A percentile compares a stretch with the other conserved stretches of the same genome.
phyloP scores from a whole-genome alignment of 139 green algal species.

The Closterium sp. region DNA sequence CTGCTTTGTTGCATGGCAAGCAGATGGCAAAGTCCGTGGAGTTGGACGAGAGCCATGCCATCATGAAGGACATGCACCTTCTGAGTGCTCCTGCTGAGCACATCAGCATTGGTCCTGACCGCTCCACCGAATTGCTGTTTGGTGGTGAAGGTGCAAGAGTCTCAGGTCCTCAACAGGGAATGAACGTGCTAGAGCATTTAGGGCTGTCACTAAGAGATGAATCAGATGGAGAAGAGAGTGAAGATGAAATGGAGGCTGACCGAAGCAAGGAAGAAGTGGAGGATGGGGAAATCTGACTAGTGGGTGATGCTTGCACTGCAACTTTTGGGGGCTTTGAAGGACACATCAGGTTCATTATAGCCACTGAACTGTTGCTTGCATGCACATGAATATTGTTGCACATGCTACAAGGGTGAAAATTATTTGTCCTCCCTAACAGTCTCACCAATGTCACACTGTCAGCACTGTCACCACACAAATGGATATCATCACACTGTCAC shows the following conservation, averaged over 20 bases:
- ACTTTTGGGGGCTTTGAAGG: background rate
- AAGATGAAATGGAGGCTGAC: background rate
- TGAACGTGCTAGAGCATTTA: background rate
- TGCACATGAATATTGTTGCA: background rate
- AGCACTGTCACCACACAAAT: no score
- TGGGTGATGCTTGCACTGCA: background rate
- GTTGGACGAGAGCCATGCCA: slow-evolving; percentile 10
- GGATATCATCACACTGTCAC: no score
- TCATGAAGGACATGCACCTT: slow-evolving; percentile 26
- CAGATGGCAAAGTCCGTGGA: slow-evolving; percentile 24
- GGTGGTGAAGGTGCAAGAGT: background rate
- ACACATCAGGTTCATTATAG: background rate
- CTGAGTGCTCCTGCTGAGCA: slow-evolving; percentile 13
- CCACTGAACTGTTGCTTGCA: background rate
- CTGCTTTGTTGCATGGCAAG: background rate
- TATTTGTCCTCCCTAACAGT: no score
- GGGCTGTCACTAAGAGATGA: background rate
- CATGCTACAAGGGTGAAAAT: background rate
- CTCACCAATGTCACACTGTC: no score
- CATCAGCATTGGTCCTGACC: background rate
- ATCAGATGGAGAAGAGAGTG: background rate
- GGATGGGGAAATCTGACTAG: background rate
- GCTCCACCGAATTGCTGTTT: background rate
- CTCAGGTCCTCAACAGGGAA: background rate
- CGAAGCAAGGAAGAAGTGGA: background rate